phyloP scores from a whole-genome alignment of 768 basidiomycete genomes.

The Gautieria morchelliformis region DNA sequence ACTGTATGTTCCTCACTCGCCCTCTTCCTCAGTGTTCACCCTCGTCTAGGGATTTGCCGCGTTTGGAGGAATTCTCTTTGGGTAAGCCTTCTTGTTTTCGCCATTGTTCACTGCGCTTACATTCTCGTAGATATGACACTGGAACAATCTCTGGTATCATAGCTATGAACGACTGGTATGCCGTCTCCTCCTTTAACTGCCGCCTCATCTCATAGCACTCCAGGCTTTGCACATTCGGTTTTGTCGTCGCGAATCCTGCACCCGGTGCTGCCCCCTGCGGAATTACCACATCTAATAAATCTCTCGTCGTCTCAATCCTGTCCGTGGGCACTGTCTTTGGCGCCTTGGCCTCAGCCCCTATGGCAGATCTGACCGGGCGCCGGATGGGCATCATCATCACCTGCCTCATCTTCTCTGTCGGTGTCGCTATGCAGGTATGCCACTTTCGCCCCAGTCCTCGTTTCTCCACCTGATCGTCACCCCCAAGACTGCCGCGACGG shows the following conservation, averaged over 20 bases:
- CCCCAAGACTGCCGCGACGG: conserved; percentile 33
- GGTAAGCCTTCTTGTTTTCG: conserved; percentile 22
- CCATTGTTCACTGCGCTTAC: conserved; percentile 20
- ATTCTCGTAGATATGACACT: conserved; percentile 63
- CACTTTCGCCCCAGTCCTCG: neutral
- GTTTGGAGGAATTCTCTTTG: no score
- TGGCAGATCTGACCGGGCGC: conserved; percentile 48
- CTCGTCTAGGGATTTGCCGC: conserved; percentile 27
- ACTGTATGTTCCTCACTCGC: no score
- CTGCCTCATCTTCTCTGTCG: conserved; percentile 45
- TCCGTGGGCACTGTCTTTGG: conserved; percentile 85
- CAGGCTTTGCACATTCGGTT: conserved; percentile 7
- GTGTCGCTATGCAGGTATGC: conserved; percentile 48
- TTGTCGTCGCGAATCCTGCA: conserved; percentile 21
- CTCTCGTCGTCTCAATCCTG: conserved; percentile 55
- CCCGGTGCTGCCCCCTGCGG: conserved; percentile 20
- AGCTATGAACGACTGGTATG: conserved; percentile 45
- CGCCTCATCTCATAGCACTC: conserved; percentile 9
- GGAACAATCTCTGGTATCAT: conserved; percentile 75
- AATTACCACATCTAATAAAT: conserved; percentile 22
- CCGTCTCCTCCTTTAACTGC: conserved; percentile 34
- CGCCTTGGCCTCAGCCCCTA: conserved; percentile 41
- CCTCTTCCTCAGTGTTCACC: no score
- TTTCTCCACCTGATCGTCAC: neutral
- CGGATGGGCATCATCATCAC: conserved; percentile 38